Conservation (phyloP, 192 early-diverging fungal species). For the Podila horticola region DNA sequence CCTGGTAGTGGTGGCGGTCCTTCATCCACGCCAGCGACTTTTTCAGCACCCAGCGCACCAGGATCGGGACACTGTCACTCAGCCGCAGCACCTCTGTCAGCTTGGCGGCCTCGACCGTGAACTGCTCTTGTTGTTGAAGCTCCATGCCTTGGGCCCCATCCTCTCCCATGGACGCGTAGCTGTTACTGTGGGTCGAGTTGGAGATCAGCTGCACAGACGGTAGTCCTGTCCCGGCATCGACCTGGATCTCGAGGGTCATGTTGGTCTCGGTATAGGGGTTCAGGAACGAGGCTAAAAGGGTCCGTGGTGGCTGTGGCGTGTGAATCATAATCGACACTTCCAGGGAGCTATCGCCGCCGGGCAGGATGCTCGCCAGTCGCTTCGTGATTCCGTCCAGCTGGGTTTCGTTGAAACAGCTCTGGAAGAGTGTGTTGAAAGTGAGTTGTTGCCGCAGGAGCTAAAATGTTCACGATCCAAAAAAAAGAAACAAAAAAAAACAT, state of each 20-base stretch:
- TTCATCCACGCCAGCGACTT: constrained; percentile 37
- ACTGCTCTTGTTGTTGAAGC: neutral
- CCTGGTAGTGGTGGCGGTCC: constrained; percentile 18
- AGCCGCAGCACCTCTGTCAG: constrained; percentile 38
- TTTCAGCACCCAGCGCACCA: constrained; percentile 49
- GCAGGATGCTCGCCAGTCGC: constrained; percentile 6
- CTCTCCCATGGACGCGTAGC: neutral
- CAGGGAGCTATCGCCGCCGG: neutral
- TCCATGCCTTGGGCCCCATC: constrained; percentile 6
- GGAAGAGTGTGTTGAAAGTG: constrained; percentile 56
- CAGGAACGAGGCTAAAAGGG: constrained; percentile 33
- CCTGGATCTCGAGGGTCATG: constrained; percentile 34
- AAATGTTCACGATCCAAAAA: neutral
- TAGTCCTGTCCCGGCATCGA: constrained; percentile 31
- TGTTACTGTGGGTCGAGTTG: neutral
- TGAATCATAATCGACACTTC: constrained; percentile 34
- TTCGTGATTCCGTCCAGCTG: constrained; percentile 8
- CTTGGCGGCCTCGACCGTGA: constrained; percentile 17
- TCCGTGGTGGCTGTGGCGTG: constrained; percentile 31
- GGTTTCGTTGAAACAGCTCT: constrained; percentile 59
- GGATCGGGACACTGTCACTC: constrained; percentile 46
- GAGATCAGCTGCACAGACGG: constrained; percentile 14
- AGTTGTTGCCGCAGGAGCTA: constrained; percentile 56
- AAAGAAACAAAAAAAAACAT: neutral
- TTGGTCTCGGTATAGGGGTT: constrained; percentile 34